phyloP scores from a whole-genome alignment of 192 early-diverging fungal species.

The Backusella sp. region DNA sequence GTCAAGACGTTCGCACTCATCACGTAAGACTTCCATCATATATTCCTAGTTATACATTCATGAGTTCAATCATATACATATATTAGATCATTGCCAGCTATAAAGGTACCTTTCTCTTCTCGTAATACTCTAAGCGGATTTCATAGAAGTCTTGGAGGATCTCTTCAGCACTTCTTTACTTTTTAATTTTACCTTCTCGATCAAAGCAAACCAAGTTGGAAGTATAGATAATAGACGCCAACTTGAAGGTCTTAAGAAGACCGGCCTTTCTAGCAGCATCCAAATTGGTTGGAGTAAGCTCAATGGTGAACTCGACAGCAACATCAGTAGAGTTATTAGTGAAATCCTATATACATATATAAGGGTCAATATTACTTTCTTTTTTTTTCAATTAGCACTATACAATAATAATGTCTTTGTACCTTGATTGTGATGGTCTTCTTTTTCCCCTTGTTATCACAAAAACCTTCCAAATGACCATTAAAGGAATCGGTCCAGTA shows the following conservation, averaged over 20 bases:
- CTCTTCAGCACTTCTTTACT: slow-evolving; percentile 72
- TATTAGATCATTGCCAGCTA: background rate
- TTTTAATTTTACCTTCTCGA: slow-evolving; percentile 77
- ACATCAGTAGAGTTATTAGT: slow-evolving; percentile 71
- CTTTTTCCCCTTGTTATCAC: slow-evolving; percentile 62
- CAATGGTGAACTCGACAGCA: slow-evolving; percentile 64
- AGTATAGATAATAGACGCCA: slow-evolving; percentile 67
- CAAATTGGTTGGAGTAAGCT: slow-evolving; percentile 67
- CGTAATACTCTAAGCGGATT: slow-evolving; percentile 80
- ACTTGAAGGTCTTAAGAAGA: slow-evolving; percentile 81
- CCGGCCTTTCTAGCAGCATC: slow-evolving; percentile 71
- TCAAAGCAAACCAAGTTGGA: slow-evolving; percentile 97
- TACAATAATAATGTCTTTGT: background rate
- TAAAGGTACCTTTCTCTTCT: slow-evolving; percentile 76
- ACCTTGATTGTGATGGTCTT: slow-evolving; percentile 58
- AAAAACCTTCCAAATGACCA: slow-evolving; percentile 65
- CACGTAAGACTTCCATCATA: slow-evolving; percentile 60
- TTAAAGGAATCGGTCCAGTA: slow-evolving; percentile 91
- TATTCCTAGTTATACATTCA: slow-evolving; percentile 39
- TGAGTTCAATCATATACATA: background rate
- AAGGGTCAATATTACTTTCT: background rate
- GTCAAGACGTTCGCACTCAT: slow-evolving; percentile 67
- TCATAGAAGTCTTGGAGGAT: slow-evolving; percentile 90
- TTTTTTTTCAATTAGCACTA: background rate
- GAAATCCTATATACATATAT: slow-evolving; percentile 46